Evolutionary conservation across 345 rosid genomes (phyloP).

Genomic region (Eucalyptus rudis): DNA sequence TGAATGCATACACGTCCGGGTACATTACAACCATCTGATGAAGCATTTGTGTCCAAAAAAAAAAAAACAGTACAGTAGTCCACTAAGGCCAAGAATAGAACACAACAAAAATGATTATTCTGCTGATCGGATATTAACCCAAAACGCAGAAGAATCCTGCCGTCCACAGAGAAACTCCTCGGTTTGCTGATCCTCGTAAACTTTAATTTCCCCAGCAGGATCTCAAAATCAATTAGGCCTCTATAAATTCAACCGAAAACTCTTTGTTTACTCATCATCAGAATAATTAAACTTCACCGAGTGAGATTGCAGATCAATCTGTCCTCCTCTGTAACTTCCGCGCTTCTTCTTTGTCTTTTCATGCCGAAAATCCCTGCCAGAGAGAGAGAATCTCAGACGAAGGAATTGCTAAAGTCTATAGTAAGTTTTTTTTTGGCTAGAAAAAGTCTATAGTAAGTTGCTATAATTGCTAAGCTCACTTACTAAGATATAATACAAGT

Average conservation of each 20-base stretch:
- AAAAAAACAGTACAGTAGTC: neutral
- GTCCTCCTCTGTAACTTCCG: slow-evolving; percentile 90
- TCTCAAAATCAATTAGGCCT: neutral
- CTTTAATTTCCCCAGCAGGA: neutral
- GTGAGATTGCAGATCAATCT: slow-evolving; percentile 68
- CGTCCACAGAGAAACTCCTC: neutral
- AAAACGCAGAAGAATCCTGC: neutral
- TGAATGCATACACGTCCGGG: neutral
- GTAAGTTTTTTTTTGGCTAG: neutral
- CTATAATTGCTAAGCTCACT: neutral
- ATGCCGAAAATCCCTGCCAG: slow-evolving; percentile 72
- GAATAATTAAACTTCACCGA: slow-evolving; percentile 80
- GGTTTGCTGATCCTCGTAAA: neutral
- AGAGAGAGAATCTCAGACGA: neutral
- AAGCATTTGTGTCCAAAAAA: neutral
- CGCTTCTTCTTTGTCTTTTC: slow-evolving; percentile 99
- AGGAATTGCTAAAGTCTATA: neutral
- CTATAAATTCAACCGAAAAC: neutral
- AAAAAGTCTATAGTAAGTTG: neutral
- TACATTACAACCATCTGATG: neutral
- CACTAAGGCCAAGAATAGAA: neutral
- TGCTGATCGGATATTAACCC: neutral
- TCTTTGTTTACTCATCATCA: slow-evolving; percentile 43
- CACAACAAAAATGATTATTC: neutral
- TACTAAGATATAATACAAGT: neutral